These are phyloP conservation scores for Fusarium sp. DNA, from an alignment of 2,329 filamentous ascomycete species.

Conservation along the genomic window DNA sequence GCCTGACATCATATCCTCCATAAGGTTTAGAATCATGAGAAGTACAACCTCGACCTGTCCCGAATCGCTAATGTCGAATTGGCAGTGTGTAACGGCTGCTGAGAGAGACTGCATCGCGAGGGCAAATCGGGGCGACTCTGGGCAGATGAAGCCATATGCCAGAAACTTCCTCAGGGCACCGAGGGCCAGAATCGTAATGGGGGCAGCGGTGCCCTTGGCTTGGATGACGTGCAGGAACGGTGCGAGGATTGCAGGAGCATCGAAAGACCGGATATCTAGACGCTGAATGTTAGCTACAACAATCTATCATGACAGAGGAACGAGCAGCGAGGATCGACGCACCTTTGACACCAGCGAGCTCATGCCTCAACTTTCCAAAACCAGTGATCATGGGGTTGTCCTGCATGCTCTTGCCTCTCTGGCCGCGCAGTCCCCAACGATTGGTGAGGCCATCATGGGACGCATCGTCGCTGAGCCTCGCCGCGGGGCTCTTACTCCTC, in stretches of 20 bases:
- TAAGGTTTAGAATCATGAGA: constrained; percentile 92
- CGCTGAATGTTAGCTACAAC: constrained; percentile 23
- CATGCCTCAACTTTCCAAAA: constrained; percentile 89
- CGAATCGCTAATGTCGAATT: constrained; percentile 96
- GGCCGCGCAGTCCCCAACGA: constrained; percentile 92
- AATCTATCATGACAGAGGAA: neutral
- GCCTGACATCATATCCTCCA: constrained; percentile 98
- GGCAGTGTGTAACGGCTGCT: constrained; percentile 95
- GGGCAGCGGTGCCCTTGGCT: constrained; percentile 93
- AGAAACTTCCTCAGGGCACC: constrained; percentile 97
- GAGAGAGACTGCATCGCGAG: constrained; percentile 95
- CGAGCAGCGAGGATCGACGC: constrained; percentile 35
- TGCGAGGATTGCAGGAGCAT: constrained; percentile 88
- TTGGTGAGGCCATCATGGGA: constrained; percentile 75
- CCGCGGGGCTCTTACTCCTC: constrained; percentile 56
- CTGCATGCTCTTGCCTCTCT: constrained; percentile 97
- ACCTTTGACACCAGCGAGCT: constrained; percentile 89
- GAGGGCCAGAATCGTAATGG: constrained; percentile 94
- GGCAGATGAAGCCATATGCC: constrained; percentile 90
- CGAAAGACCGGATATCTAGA: constrained; percentile 87
- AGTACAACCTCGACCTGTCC: constrained; percentile 96
- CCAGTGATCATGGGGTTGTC: constrained; percentile 97
- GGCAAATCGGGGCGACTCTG: constrained; percentile 85
- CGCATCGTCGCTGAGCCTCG: constrained; percentile 54
- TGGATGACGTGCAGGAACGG: constrained; percentile 98